Conservation (phyloP, 2,329 filamentous ascomycete species). For the Tetracladium maxilliforme region DNA sequence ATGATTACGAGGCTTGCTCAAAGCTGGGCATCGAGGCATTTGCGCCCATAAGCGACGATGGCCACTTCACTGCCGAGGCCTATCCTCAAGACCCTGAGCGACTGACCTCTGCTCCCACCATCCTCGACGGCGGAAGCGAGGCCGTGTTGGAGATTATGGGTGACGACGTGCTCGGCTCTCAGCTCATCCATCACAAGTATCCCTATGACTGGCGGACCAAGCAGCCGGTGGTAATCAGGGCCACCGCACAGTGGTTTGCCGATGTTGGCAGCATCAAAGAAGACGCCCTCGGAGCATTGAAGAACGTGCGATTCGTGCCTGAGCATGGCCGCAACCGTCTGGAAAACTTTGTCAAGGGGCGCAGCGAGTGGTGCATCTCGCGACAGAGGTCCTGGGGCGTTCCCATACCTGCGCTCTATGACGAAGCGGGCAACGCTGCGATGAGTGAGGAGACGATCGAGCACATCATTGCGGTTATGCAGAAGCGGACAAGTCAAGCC, state of each 20-base stretch:
- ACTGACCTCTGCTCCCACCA: conserved; percentile 58
- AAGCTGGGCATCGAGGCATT: conserved; percentile 56
- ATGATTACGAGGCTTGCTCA: conserved; percentile 79
- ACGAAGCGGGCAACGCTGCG: conserved; percentile 57
- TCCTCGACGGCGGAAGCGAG: conserved; percentile 54
- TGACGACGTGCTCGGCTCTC: conserved; percentile 49
- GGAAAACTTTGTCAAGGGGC: conserved; percentile 71
- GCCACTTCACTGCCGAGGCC: conserved; percentile 67
- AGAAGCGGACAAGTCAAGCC: conserved; percentile 68
- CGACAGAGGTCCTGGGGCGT: conserved; percentile 93
- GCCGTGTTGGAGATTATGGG: conserved; percentile 57
- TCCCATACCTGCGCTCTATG: conserved; percentile 83
- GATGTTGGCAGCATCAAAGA: conserved; percentile 75
- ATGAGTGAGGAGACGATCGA: conserved; percentile 66
- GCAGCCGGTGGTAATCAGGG: conserved; percentile 75
- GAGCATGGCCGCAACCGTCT: conserved; percentile 58
- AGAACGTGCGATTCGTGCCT: conserved; percentile 66
- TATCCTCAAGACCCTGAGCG: conserved; percentile 53
- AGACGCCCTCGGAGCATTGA: conserved; percentile 53
- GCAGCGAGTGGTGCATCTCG: conserved; percentile 97
- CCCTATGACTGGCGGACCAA: conserved; percentile 98
- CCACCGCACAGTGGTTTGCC: conserved; percentile 96
- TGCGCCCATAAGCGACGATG: conserved; percentile 72
- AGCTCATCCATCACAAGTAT: conserved; percentile 78
- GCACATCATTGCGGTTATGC: conserved; percentile 71